Base-by-base conservation (phyloP, 73 alveolate genomes). In the Paramecium pentaurelia region DNA sequence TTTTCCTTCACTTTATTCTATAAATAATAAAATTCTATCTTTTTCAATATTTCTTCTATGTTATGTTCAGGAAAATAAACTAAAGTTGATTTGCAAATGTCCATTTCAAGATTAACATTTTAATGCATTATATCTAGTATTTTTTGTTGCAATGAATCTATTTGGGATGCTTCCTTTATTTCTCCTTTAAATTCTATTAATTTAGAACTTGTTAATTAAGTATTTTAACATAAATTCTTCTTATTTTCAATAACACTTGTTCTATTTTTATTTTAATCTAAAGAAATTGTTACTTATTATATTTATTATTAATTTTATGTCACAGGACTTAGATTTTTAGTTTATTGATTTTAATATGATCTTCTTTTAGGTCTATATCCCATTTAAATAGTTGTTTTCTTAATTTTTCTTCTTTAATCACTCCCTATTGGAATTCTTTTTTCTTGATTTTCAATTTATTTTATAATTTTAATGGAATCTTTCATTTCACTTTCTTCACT, bases 1-100 rank as follows among this genome's bases (percentile, higher is more conserved):
- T 14, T 45, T 18, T 80, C 91, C 22, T 27, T 27, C 28, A 14
- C 22, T 11, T 49, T 80, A 20, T 60, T 36, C 32, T 16, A 18
- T 80, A 0, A 60, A 49, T 80, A 80, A 47, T 80, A 80, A 3
- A 20, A 2, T 7, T 80, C 58, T 45, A 80, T 25, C 54, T 80
- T 80, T 44, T 36, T 25, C 4, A 47, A 3, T 1, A 80, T 44
- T 4, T 2, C 5, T 0, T 80, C 91, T 9, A 47, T 44, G 27
- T 80, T 80, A 47, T 32, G 16, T 44, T 80, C 91, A 44, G 91
- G 91, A 45, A 80, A 80, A 36, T 80, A 80, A 3, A 22, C 58
- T 47, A 25, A 38, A 42, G 91, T 32, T 25, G 22, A 47, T 80
- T 36, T 45, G 12, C 58, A 42, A 5, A 27, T 25, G 20, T 80